Percentiles rank a stretch among this genome's conserved stretches.
Evolutionary conservation across 129 eudicot genomes (phyloP).

Genomic region (Solidago caesia): DNA sequence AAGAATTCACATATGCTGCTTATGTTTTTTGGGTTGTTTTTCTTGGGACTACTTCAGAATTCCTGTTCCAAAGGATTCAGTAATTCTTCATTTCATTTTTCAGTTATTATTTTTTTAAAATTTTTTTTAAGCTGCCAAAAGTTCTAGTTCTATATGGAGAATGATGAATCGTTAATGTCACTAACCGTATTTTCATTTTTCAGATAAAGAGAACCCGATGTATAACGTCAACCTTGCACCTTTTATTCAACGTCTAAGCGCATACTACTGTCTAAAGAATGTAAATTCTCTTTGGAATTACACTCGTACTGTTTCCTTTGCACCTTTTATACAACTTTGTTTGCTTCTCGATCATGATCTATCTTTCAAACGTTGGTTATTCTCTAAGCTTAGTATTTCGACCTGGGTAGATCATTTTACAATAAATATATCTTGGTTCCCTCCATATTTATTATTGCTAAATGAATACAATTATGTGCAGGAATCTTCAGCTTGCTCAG

Average conservation of each 20-base stretch:
- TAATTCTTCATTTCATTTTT: slow-evolving; percentile 16
- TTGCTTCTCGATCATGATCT: no score
- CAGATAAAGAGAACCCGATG: slow-evolving; percentile 33
- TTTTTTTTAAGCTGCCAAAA: not conserved
- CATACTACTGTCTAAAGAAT: slow-evolving; percentile 45
- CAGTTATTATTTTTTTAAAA: no score
- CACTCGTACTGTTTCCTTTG: no score
- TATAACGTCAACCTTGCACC: slow-evolving; percentile 49
- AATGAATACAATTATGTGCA: slow-evolving; percentile 1
- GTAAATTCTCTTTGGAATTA: slow-evolving; percentile 13
- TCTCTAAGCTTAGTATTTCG: no score
- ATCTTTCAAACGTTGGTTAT: no score
- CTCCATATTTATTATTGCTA: slow-evolving; percentile 3
- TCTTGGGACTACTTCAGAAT: slow-evolving; percentile 18
- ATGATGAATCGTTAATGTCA: not conserved
- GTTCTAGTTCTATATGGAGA: not conserved
- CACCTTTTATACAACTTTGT: no score
- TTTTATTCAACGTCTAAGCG: slow-evolving; percentile 41
- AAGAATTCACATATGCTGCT: slow-evolving; percentile 20
- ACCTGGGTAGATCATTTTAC: not conserved
- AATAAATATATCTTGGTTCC: not conserved
- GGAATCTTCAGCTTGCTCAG: slow-evolving; percentile 31
- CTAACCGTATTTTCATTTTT: not conserved
- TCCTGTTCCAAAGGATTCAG: slow-evolving; percentile 29
- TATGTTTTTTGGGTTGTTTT: slow-evolving; percentile 19